A percentile compares a stretch with the other conserved stretches of the same genome.
phyloP scores from a whole-genome alignment of 345 rosid genomes.

The Linum usitatissimum region DNA sequence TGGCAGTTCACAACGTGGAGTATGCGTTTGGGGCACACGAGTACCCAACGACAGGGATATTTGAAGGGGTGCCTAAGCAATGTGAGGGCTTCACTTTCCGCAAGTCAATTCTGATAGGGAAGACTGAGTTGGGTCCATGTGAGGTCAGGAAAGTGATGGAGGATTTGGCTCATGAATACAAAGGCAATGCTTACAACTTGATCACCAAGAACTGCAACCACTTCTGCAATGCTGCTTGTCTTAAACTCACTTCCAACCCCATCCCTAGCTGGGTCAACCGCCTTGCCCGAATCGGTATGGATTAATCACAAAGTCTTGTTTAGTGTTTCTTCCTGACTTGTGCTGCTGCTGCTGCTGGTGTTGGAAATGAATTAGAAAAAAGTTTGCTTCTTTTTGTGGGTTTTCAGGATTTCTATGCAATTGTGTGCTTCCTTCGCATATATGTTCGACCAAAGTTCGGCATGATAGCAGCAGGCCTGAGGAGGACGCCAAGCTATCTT shows the following conservation, averaged over 20 bases:
- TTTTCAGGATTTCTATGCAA: too few species aligned
- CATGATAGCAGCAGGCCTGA: too few species aligned
- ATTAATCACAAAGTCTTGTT: neutral
- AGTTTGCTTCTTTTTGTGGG: too few species aligned
- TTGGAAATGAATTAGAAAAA: neutral
- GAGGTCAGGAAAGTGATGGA: conserved; percentile 74
- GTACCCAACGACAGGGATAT: conserved; percentile 82
- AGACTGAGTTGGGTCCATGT: conserved; percentile 53
- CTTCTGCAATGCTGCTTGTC: conserved; percentile 83
- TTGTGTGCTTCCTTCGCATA: too few species aligned
- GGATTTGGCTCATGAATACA: conserved; percentile 56
- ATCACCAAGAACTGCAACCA: conserved; percentile 96
- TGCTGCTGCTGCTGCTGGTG: neutral
- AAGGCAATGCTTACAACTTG: conserved; percentile 79
- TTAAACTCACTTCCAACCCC: conserved; percentile 64
- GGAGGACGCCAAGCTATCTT: too few species aligned
- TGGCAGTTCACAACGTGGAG: conserved; percentile 83
- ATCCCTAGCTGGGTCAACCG: conserved; percentile 97
- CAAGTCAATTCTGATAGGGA: conserved; percentile 75
- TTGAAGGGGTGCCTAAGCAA: conserved; percentile 83
- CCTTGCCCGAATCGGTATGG: conserved; percentile 83
- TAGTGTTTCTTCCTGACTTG: neutral
- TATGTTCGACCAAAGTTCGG: too few species aligned
- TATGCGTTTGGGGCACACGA: conserved; percentile 98
- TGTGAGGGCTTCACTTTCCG: conserved; percentile 87